Evolutionary conservation across 2,329 filamentous ascomycete genomes (phyloP), one percentile per base, ranked within the genome.

Genomic region (Mycosphaerella arachidis): DNA sequence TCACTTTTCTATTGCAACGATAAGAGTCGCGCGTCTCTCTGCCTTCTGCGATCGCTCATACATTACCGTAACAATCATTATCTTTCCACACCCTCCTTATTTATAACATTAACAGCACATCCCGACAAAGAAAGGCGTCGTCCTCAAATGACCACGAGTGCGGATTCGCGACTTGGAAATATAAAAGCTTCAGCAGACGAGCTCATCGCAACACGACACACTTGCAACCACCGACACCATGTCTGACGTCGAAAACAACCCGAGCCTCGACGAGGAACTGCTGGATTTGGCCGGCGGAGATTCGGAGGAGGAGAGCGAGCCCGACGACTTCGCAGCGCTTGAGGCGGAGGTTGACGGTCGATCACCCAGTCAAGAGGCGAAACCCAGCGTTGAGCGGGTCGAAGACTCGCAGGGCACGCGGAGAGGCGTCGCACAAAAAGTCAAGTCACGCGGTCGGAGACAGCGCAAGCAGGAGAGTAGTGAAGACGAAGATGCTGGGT

Each of bases 221-320:
- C 29, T 2, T 8, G 12, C 7, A n/a, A 51, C 29, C 45, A 37
- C 48, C 56, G n/a, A 30, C 61, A 52, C 33, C 50, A 63, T 63
- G 57, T 61, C 93, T 72, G 57, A 59, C 45, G 27, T 45, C 43
- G 70, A 73, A 4, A 16, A 43, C 65, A 77, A 79, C 30, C 24
- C 50, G 50, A 52, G 24, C 59, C 84, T 97, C 67, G 93, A 97
- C 73, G 92, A 93, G 70, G 93, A 97, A 79, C 87, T 97, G 66
- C 88, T 97, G 66, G 92, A 91, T 71, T 86, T 97, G 66, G 94
- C 92, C 57, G 94, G 91, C 70, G 91, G 81, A 68, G 74, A 76
- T 59, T 77, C 78, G 61, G 68, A 81, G 64, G 80, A 82, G 63
- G 81, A 83, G 66, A 73, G 76, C 57, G 59, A 57, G 10, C 55